Evolutionary conservation across 345 rosid genomes (phyloP).

Genomic region (Turritis glabra): DNA sequence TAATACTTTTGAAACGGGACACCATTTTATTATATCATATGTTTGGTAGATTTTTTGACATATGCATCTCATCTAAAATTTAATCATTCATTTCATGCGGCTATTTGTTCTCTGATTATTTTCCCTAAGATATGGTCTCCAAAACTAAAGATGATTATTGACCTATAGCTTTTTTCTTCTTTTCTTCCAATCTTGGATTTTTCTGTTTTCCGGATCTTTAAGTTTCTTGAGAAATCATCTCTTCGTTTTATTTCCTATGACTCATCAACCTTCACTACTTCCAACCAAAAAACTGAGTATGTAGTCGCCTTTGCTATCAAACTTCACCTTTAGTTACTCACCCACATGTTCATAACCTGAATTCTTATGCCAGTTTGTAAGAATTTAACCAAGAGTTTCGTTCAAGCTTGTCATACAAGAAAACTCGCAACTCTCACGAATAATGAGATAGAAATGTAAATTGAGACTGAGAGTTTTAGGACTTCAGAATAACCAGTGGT

Average conservation of each 20-base stretch:
- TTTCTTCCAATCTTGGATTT: neutral
- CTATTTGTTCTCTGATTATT: no score
- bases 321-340: neutral
- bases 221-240: neutral
- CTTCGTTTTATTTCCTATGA: neutral
- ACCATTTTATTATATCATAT: no score
- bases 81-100: no score
- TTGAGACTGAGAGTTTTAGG: neutral
- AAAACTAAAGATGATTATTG: neutral
- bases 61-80: slow-evolving; percentile 3
- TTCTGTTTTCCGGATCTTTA: no score
- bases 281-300: neutral
- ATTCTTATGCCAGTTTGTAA: no score
- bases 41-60: no score
- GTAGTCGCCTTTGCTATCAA: neutral
- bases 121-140: neutral
- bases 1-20: no score
- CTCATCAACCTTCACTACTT: neutral
- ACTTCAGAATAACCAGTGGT: no score
- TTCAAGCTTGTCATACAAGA: no score
- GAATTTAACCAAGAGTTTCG: no score
- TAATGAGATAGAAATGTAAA: neutral
- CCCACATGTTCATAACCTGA: no score
- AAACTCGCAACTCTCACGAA: neutral
- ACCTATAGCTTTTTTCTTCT: neutral